These are phyloP conservation scores for Posidonia australis DNA, from an alignment of 106 monocot species.

Conservation along the genomic window DNA sequence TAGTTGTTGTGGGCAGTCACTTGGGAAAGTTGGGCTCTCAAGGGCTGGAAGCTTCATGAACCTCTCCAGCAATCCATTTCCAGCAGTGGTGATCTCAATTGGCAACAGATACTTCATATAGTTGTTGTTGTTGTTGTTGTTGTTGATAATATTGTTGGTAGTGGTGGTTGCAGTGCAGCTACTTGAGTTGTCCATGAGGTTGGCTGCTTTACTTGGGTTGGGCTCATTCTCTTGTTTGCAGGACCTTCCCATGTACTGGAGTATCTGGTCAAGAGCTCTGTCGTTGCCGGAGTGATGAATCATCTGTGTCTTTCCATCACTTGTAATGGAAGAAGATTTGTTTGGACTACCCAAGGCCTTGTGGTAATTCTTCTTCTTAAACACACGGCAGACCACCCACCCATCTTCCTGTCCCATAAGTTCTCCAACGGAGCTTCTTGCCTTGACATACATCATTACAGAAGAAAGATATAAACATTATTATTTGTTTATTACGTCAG, in stretches of 20 bases:
- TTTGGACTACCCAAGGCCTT: conserved; percentile 36
- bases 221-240: conserved; percentile 45
- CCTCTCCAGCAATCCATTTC: conserved; percentile 20
- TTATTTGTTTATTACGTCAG: neutral
- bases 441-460: conserved; percentile 1
- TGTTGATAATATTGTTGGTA: neutral
- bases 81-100: conserved; percentile 18
- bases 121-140: neutral
- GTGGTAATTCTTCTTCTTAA: conserved; percentile 85
- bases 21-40: conserved; percentile 33
- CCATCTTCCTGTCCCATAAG: conserved; percentile 53
- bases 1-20: neutral
- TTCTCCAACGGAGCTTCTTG: conserved; percentile 15
- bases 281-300: conserved; percentile 24
- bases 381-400: conserved; percentile 95
- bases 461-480: neutral
- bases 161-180: neutral
- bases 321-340: conserved; percentile 21
- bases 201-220: neutral
- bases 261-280: conserved; percentile 65
- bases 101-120: conserved; percentile 20
- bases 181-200: neutral
- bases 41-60: conserved; percentile 73
- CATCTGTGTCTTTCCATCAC: conserved; percentile 24
- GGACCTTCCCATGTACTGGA: conserved; percentile 57